phyloP scores from a whole-genome alignment of 768 basidiomycete genomes.

The Leccinum subgranulosum region DNA sequence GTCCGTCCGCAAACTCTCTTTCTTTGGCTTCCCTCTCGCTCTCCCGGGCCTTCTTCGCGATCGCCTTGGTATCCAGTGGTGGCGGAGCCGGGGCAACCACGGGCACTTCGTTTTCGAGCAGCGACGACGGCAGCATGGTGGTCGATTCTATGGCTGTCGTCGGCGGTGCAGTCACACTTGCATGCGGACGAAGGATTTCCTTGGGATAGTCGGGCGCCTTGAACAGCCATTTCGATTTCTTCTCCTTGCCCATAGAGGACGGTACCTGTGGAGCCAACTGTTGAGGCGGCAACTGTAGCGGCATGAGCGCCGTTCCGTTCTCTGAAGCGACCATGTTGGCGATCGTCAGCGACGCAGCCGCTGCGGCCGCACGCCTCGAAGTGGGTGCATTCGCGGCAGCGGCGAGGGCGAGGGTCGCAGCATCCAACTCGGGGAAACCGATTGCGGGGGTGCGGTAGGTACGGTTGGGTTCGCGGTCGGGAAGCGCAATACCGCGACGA shows the following conservation, averaged over 20 bases:
- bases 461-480: conserved; percentile 89
- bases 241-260: conserved; percentile 51
- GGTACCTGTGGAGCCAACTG: conserved; percentile 30
- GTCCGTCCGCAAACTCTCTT: conserved; percentile 77
- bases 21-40: conserved; percentile 81
- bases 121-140: conserved; percentile 47
- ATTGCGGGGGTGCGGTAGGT: conserved; percentile 90
- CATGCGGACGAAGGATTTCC: conserved; percentile 56
- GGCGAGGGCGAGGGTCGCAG: conserved; percentile 64
- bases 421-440: conserved; percentile 76
- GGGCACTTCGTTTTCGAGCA: conserved; percentile 61
- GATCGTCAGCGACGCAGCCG: conserved; percentile 78
- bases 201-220: conserved; percentile 62
- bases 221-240: conserved; percentile 69
- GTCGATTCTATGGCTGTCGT: conserved; percentile 68
- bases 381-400: conserved; percentile 65
- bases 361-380: conserved; percentile 81
- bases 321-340: conserved; percentile 92
- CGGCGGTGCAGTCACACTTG: conserved; percentile 57
- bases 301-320: conserved; percentile 64
- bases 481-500: conserved; percentile 74
- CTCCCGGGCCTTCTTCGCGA: conserved; percentile 66
- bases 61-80: conserved; percentile 46
- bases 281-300: conserved; percentile 43
- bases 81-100: conserved; percentile 28